Conservation (phyloP, 106 monocot genomes). For the Hemerocallis citrina region DNA sequence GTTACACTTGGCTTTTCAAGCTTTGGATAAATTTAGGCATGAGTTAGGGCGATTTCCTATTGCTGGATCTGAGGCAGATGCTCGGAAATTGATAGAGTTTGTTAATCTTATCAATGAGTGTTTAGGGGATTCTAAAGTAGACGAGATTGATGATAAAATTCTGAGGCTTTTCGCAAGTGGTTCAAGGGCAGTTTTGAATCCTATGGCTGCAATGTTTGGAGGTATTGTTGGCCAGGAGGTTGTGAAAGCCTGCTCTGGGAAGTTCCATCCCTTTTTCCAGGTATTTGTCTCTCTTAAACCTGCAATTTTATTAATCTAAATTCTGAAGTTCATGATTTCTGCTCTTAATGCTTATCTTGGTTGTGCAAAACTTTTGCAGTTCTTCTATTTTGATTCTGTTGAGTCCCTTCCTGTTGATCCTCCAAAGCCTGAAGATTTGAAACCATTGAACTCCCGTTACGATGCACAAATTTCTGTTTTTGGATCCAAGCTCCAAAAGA, state of each 20-base stretch:
- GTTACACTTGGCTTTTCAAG: constrained; percentile 84
- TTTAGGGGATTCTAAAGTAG: constrained; percentile 34
- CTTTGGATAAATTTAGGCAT: constrained; percentile 72
- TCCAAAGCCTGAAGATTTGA: constrained; percentile 53
- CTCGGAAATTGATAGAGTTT: constrained; percentile 36
- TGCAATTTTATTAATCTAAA: no score
- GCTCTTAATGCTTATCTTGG: neutral
- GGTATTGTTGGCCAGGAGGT: constrained; percentile 96
- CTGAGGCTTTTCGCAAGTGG: constrained; percentile 65
- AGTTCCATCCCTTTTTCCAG: constrained; percentile 92
- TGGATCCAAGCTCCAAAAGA: constrained; percentile 83
- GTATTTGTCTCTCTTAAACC: constrained; percentile 30
- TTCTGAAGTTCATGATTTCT: neutral
- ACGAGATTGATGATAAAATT: constrained; percentile 50
- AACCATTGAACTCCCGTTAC: constrained; percentile 69
- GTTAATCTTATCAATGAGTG: constrained; percentile 46
- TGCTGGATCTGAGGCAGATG: constrained; percentile 72
- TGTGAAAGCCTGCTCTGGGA: constrained; percentile 94
- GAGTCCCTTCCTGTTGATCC: constrained; percentile 81
- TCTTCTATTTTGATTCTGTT: constrained; percentile 96
- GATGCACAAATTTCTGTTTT: constrained; percentile 98
- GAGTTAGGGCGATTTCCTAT: constrained; percentile 58
- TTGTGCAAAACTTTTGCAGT: constrained; percentile 32
- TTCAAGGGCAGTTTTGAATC: constrained; percentile 80
- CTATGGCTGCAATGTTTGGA: constrained; percentile 97